These are phyloP conservation scores for Fusarium heterosporum DNA, from an alignment of 2,329 filamentous ascomycete species.

Conservation along the genomic window DNA sequence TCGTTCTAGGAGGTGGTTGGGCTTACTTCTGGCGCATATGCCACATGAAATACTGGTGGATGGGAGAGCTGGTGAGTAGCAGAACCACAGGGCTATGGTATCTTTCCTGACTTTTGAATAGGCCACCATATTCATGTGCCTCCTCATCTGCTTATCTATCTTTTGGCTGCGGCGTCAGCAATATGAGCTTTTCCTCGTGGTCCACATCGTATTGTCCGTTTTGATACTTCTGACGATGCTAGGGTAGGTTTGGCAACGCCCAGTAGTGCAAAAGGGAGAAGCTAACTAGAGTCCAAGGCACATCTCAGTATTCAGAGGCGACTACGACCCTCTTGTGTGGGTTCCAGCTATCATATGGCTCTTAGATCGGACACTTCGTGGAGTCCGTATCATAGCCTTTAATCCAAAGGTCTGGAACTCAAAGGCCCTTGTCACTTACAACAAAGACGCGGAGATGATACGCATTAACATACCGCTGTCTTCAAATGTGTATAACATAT, in stretches of 20 bases:
- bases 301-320: slow-evolving; percentile 62
- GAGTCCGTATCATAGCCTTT: background rate
- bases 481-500: slow-evolving; percentile 49
- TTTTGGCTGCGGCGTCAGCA: slow-evolving; percentile 62
- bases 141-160: slow-evolving; percentile 59
- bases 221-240: slow-evolving; percentile 63
- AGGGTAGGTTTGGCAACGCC: slow-evolving; percentile 52
- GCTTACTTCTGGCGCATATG: slow-evolving; percentile 50
- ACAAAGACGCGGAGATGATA: slow-evolving; percentile 54
- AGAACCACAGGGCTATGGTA: rapidly evolving
- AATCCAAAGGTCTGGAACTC: slow-evolving; percentile 9
- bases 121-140: slow-evolving; percentile 59
- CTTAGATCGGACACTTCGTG: background rate
- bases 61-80: slow-evolving; percentile 58
- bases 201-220: slow-evolving; percentile 64
- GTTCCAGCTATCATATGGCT: slow-evolving; percentile 4
- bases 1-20: slow-evolving; percentile 53
- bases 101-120: slow-evolving; percentile 14
- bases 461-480: slow-evolving; percentile 53
- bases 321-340: slow-evolving; percentile 54
- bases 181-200: slow-evolving; percentile 63
- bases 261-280: rapidly evolving
- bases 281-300: slow-evolving; percentile 50
- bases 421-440: background rate
- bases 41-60: slow-evolving; percentile 61